Evolutionary conservation across 768 basidiomycete genomes (phyloP).

Genomic region (Mycena kentingensis): DNA sequence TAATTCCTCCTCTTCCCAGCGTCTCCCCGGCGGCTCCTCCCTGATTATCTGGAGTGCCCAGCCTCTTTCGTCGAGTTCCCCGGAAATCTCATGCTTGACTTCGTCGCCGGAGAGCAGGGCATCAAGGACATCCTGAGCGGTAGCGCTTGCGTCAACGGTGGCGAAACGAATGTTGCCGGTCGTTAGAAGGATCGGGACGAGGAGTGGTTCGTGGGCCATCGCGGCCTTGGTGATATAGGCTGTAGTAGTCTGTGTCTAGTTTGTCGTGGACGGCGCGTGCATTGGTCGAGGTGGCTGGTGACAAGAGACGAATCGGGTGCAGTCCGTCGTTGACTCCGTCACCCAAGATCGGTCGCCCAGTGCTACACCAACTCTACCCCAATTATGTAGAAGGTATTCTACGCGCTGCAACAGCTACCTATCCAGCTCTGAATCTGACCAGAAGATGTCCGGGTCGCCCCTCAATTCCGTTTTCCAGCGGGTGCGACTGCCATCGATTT

Average conservation of each 20-base stretch:
- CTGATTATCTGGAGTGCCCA: constrained; percentile 75
- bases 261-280: too few relatives aligned
- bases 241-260: too few relatives aligned
- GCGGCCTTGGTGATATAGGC: too few relatives aligned
- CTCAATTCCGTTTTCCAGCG: constrained; percentile 18
- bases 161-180: constrained; percentile 65
- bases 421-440: too few relatives aligned
- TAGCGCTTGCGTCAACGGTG: constrained; percentile 53
- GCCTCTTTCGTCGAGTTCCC: constrained; percentile 54
- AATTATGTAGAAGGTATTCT: too few relatives aligned
- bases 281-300: too few relatives aligned
- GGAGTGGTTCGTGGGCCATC: constrained; percentile 48
- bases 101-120: constrained; percentile 48
- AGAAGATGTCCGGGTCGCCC: too few relatives aligned
- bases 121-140: constrained; percentile 61
- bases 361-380: too few relatives aligned
- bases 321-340: too few relatives aligned
- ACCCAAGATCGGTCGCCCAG: too few relatives aligned
- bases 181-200: constrained; percentile 62
- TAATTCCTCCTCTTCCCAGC: constrained; percentile 75
- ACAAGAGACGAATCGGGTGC: too few relatives aligned
- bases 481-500: background rate
- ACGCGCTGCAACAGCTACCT: too few relatives aligned
- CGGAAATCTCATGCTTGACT: constrained; percentile 55
- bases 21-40: constrained; percentile 55